Evolutionary conservation across 352 stramenopile genomes (phyloP), one percentile per base, ranked within the genome.

Genomic region (Blastocystis sp.): DNA sequence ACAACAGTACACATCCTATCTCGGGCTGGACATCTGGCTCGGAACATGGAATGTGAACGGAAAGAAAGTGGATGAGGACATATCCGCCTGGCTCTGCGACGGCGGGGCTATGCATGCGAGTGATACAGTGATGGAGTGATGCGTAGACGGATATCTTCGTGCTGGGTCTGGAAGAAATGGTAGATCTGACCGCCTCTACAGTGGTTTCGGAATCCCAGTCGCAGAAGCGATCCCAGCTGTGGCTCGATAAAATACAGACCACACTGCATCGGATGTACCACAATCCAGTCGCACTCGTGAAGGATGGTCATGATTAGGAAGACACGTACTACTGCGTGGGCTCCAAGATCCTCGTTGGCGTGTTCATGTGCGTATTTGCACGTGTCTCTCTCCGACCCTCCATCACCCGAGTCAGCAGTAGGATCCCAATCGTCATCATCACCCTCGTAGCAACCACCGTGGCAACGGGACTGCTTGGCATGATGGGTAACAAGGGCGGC

Each of bases 41-140:
- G 96, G 96, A 62, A 99, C 97, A 37, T 99, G 97, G 96, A 99
- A 99, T 91, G 97, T 99, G 21, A 99, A 99, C 91, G 97, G 96
- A 66, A 99, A 99, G 92, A 98, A 98, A 77, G 96, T 96, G 26
- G 91, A 97, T 50, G 92, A 91, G 37, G 80, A 79, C 41, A 91
- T 97, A n/a, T 88, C 93, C 35, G 91, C 91, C 13, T 96, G 94
- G 93, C 91, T 96, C 16, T 66, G 13, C 37, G 91, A 41, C 16
- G 51, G 62, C 31, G 33, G 60, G 24, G 33, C 6, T 16, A 90
- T 2, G 6, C 26, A 91, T 62, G 88, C 91, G 62, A 89, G 92
- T 41, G 92, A 94, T 0, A 74, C 12, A 50, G 6, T 16, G 9
- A 26, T 16, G 24, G 19, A 26, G 31, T 50, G 10, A 74, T 0